Percentiles rank a stretch among this genome's conserved stretches.
These are phyloP conservation scores for Chlamydomonas reinhardtii DNA, from an alignment of 163 green algal species.

Conservation along the genomic window DNA sequence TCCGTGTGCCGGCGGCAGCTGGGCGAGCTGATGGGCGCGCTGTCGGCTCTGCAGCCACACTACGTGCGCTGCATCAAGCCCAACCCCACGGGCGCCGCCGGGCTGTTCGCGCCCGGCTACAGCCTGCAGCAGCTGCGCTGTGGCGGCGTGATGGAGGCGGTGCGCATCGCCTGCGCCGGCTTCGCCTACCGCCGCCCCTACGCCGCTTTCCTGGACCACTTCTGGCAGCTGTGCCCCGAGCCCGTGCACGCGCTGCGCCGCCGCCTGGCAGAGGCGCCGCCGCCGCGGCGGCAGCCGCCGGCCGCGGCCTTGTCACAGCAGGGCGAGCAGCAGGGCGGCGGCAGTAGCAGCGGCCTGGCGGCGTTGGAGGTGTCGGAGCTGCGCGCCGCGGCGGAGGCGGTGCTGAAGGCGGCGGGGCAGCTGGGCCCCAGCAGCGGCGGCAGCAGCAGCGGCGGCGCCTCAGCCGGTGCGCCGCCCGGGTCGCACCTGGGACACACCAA, in stretches of 20 bases:
- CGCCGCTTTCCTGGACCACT: conserved; percentile 96
- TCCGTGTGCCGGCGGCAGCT: conserved; percentile 95
- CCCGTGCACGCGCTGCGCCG: conserved; percentile 44
- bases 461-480: neutral
- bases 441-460: neutral
- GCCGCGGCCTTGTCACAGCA: neutral
- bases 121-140: conserved; percentile 90
- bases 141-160: conserved; percentile 94
- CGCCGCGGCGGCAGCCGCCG: conserved; percentile 5
- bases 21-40: conserved; percentile 87
- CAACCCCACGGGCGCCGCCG: conserved; percentile 71
- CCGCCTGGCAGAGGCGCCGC: neutral
- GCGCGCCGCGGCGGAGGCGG: neutral
- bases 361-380: neutral
- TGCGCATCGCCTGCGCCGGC: conserved; percentile 96
- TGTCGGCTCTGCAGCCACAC: conserved; percentile 93
- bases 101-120: conserved; percentile 46
- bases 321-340: neutral
- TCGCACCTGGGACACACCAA: conserved; percentile 48
- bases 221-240: conserved; percentile 87
- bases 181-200: conserved; percentile 93
- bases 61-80: conserved; percentile 99
- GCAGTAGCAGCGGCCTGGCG: neutral
- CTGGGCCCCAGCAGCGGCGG: neutral
- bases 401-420: conserved; percentile 25